Evolutionary conservation across 257 asterid species (phyloP).

Genomic region (Ligustrum vulgare): DNA sequence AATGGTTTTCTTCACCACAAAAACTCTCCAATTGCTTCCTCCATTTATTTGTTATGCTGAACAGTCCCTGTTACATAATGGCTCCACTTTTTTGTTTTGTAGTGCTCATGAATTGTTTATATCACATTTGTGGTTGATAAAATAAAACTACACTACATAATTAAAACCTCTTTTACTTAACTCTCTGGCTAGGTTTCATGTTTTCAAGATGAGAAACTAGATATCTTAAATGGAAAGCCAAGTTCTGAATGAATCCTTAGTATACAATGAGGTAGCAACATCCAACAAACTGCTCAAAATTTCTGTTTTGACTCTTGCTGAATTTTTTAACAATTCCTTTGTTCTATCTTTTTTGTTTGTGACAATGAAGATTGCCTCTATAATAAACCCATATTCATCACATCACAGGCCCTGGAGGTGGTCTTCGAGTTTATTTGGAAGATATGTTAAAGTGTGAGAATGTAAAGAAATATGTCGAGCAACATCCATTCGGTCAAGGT

Average conservation of each 20-base stretch:
- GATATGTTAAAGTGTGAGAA: slow-evolving; percentile 50
- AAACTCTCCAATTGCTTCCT: neutral
- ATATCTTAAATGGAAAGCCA: neutral
- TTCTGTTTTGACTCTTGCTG: neutral
- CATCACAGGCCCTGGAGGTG: slow-evolving; percentile 67
- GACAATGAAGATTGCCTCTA: neutral
- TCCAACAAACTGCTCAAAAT: neutral
- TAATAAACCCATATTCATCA: slow-evolving; percentile 9
- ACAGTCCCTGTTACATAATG: neutral
- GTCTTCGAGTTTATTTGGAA: slow-evolving; percentile 73
- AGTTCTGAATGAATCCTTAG: neutral
- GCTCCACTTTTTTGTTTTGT: neutral
- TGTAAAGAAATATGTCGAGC: slow-evolving; percentile 54
- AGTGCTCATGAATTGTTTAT: neutral
- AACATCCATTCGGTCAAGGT: slow-evolving; percentile 75
- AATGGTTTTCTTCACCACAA: neutral
- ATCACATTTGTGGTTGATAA: neutral
- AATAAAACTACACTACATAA: neutral
- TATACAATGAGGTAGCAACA: neutral
- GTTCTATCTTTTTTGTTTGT: neutral
- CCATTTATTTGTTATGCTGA: neutral
- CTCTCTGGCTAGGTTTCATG: neutral
- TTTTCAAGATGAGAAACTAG: neutral
- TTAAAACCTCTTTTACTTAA: neutral
- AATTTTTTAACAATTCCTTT: neutral